Evolutionary conservation across 768 basidiomycete genomes (phyloP), one percentile per base, ranked within the genome.

Genomic region (Pleurotus pulmonarius): DNA sequence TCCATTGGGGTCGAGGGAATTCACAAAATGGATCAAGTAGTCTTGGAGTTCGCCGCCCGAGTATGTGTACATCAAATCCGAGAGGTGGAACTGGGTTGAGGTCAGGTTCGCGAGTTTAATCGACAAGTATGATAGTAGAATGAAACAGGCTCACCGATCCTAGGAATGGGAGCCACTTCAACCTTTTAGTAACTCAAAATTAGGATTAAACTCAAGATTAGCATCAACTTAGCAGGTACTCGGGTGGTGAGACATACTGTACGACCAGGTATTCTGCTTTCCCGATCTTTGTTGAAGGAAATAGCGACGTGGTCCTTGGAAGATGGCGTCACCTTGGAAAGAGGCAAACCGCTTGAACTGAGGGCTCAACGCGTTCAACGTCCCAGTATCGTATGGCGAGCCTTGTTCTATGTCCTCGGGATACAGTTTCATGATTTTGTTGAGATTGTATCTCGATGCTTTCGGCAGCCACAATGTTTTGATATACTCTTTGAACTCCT

Each of bases 281-380:
- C 63, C 66, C 0, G 76, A 69, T 4, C 63, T 62, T 13, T 70
- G 58, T 45, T 78, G 63, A 24, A 83, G 61, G 60, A 85, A 77
- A 61, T 77, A 75, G 15, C 79, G 68, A n/a, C 81, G 70, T 7
- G 82, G 80, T 0, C 71, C 81, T 40, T 82, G 79, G 65, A 83
- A 82, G 1, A 75, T 69, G 5, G 63, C 64, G 47, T 85, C 83
- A 0, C 81, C 82, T 54, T 72, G 73, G 56, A 83, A 69, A 0
- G 81, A 73, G 1, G 81, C 76, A 4, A 82, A 55, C 6, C 81
- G 69, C 63, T 83, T 84, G 66, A 71, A 83, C 56, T 83, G 74
- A 0, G 78, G 73, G 1, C 75, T 73, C 5, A 77, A 61, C 0
- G 70, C 70, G 46, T 82, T 75, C 16, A 69, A 46, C 20, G 62